phyloP scores from a whole-genome alignment of 140 eudicot genomes.

The Cichorium intybus region DNA sequence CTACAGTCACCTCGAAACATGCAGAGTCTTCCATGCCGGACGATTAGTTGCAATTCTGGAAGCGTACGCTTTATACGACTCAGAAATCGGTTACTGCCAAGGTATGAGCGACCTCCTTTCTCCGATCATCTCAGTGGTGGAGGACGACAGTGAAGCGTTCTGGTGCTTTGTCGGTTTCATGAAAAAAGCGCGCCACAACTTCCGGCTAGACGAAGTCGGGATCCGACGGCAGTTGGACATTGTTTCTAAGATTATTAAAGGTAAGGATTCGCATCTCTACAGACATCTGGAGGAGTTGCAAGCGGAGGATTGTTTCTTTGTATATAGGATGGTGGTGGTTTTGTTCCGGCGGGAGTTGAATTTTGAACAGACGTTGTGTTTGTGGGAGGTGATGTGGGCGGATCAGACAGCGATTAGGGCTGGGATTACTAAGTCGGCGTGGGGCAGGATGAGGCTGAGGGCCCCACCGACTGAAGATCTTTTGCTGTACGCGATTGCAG shows the following conservation, averaged over 20 bases:
- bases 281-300: slow-evolving; percentile 66
- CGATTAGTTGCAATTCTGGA: slow-evolving; percentile 76
- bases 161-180: slow-evolving; percentile 92
- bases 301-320: slow-evolving; percentile 86
- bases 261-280: slow-evolving; percentile 74
- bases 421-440: slow-evolving; percentile 53
- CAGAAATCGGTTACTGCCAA: slow-evolving; percentile 85
- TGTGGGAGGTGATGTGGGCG: slow-evolving; percentile 97
- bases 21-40: slow-evolving; percentile 75
- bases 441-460: slow-evolving; percentile 61
- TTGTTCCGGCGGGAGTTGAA: slow-evolving; percentile 65
- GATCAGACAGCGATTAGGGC: slow-evolving; percentile 86
- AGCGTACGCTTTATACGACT: slow-evolving; percentile 65
- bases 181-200: slow-evolving; percentile 83
- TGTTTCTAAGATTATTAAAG: slow-evolving; percentile 68
- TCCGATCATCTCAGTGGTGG: slow-evolving; percentile 71
- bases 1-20: slow-evolving; percentile 61
- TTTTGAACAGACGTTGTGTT: slow-evolving; percentile 79
- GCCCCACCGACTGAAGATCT: slow-evolving; percentile 88
- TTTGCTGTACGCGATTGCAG: slow-evolving; percentile 73
- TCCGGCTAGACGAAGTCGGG: slow-evolving; percentile 81
- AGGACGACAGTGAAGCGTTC: slow-evolving; percentile 70
- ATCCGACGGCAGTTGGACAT: slow-evolving; percentile 58
- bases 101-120: slow-evolving; percentile 91
- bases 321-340: slow-evolving; percentile 91